Evolutionary conservation across 2,329 filamentous ascomycete genomes (phyloP), one percentile per base, ranked within the genome.

Genomic region (Tolypocladium paradoxum): DNA sequence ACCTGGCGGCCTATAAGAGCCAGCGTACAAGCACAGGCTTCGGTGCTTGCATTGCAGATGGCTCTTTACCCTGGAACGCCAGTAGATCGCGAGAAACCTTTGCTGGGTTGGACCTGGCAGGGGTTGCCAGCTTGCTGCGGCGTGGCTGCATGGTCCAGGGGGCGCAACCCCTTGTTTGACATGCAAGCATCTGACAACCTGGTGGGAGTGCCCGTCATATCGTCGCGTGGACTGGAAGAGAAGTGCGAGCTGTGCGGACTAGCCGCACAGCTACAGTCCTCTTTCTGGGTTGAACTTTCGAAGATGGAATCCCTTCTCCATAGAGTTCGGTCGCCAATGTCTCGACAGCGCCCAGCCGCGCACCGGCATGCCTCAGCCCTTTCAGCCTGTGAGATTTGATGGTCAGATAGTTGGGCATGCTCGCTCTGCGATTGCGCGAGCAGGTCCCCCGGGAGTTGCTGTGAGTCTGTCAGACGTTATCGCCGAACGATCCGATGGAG

Each of bases 131-230:
- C 20, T 48, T 29, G 24, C 33, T 36, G 36, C 45, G 38, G 46
- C 34, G 48, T 53, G 51, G 53, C 53, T 51, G 52, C 54, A 52
- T 50, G 52, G 33, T 22, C 20, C 35, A 24, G 18, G 27, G 18
- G 4, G 8, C n/a, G 24, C 34, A 27, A 34, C 16, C 51, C 54
- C 37, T 37, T 55, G 48, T 53, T 45, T 22, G 51, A 27, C 35
- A 51, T 55, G 54, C 51, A 53, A 43, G 45, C 31, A 53, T 50
- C 43, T 52, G 47, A 29, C 49, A 53, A 50, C 54, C 51, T 47
- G 9, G 4, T 14, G 9, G 20, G 9, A 7, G 27, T 18, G 9
- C n/a, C 8, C 18, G 27, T 11, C 43, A 20, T 27, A 29, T 47
- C 5, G 43, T 33, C 27, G 29, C 18, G 9, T 18, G 18, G 43